These are phyloP conservation scores for Ocimum tenuiflorum DNA, from an alignment of 257 asterid species.

Conservation along the genomic window DNA sequence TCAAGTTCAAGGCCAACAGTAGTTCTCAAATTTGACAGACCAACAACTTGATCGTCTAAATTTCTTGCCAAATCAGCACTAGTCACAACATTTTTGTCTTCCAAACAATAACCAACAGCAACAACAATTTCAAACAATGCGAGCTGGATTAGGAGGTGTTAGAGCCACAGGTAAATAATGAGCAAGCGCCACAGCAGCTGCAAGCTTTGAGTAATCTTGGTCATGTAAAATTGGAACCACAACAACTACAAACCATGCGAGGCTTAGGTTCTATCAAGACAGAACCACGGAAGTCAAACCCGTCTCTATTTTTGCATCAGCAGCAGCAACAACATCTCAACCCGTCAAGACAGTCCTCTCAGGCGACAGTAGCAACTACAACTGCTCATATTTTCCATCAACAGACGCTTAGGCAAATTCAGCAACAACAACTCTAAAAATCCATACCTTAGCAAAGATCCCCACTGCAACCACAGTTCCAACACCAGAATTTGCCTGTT, in stretches of 20 bases:
- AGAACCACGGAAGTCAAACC: conserved; percentile 63
- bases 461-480: conserved; percentile 57
- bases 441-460: conserved; percentile 74
- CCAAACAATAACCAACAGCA: conserved; percentile 36
- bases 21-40: conserved; percentile 42
- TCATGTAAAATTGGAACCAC: conserved; percentile 66
- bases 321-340: conserved; percentile 65
- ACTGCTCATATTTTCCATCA: conserved; percentile 78
- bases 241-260: conserved; percentile 57
- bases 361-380: conserved; percentile 62
- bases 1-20: conserved; percentile 61
- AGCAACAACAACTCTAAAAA: conserved; percentile 75
- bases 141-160: conserved; percentile 53
- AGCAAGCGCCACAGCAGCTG: conserved; percentile 52
- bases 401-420: conserved; percentile 66
- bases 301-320: conserved; percentile 58
- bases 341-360: conserved; percentile 50
- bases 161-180: conserved; percentile 52
- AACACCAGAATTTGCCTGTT: conserved; percentile 47
- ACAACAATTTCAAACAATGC: conserved; percentile 62
- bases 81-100: conserved; percentile 43
- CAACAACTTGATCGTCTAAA: conserved; percentile 46
- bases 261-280: conserved; percentile 50
- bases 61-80: conserved; percentile 58
- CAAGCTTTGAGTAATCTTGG: conserved; percentile 48